Evolutionary conservation across 2,329 filamentous ascomycete genomes (phyloP).

Genomic region (Colletotrichum orchidophilum): DNA sequence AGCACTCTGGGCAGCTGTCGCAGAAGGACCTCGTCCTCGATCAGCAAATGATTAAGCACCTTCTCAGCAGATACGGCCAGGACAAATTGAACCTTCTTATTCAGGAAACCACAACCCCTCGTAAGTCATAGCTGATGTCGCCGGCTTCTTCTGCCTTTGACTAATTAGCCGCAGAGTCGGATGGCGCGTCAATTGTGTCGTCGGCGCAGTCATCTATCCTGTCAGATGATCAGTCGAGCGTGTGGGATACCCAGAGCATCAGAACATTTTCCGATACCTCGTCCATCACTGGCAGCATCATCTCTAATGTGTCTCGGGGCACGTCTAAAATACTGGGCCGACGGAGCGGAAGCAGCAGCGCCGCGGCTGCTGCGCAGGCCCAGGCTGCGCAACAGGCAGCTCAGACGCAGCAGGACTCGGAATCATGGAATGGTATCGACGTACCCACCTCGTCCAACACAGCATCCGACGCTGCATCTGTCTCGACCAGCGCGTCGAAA

Average conservation of each 20-base stretch:
- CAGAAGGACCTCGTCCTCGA: conserved; percentile 39
- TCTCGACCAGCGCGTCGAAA: conserved; percentile 41
- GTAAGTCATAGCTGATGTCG: conserved; percentile 38
- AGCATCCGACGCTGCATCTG: conserved; percentile 37
- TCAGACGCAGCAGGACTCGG: conserved; percentile 19
- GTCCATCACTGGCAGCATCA: conserved; percentile 50
- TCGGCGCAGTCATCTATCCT: conserved; percentile 47
- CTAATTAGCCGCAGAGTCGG: conserved; percentile 34
- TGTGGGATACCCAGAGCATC: conserved; percentile 48
- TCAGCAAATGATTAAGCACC: conserved; percentile 47
- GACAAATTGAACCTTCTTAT: conserved; percentile 45
- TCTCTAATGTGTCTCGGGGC: conserved; percentile 50
- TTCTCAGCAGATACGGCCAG: conserved; percentile 44
- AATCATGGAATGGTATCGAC: conserved; percentile 24
- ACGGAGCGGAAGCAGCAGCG: conserved; percentile 32
- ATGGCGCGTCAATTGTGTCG: conserved; percentile 46
- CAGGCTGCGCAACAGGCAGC: conserved; percentile 26
- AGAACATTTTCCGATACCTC: conserved; percentile 51
- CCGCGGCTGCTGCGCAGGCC: conserved; percentile 26
- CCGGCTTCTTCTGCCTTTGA: neutral
- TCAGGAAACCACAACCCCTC: conserved; percentile 42
- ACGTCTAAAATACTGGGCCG: conserved; percentile 47
- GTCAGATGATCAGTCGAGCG: conserved; percentile 46
- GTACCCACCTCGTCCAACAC: conserved; percentile 2
- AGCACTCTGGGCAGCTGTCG: conserved; percentile 29